Conservation (phyloP, 2,329 filamentous ascomycete species). For the Colletotrichum acutatum region DNA sequence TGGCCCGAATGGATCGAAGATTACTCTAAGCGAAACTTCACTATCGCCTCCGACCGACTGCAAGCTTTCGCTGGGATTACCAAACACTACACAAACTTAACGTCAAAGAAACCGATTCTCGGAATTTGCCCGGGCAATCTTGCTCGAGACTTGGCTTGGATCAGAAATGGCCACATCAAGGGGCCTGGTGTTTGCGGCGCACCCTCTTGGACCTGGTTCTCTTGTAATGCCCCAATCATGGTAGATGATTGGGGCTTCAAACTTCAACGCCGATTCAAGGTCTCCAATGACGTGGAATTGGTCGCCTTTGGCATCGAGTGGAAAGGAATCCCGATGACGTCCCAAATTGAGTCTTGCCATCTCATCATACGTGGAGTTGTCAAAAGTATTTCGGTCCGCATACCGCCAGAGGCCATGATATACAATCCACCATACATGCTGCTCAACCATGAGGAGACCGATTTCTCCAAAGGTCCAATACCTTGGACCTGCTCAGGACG, state of each 20-base stretch:
- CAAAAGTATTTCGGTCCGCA: background rate
- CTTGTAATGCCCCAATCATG: constrained; percentile 2
- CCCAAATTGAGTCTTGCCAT: background rate
- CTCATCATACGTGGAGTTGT: background rate
- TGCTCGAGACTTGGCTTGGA: constrained; percentile 2
- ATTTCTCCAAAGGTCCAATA: background rate
- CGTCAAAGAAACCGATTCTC: background rate
- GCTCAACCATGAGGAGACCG: background rate
- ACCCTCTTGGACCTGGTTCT: constrained; percentile 19
- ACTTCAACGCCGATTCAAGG: too few relatives aligned
- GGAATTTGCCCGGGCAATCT: background rate
- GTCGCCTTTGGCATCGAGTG: background rate
- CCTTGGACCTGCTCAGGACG: background rate
- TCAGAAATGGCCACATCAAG: background rate
- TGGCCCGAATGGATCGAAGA: constrained; percentile 5
- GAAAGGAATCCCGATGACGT: constrained; percentile 9
- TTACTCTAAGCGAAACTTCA: background rate
- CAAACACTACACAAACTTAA: background rate
- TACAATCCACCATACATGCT: background rate
- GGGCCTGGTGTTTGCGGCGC: background rate
- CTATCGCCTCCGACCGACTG: background rate
- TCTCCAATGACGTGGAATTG: background rate
- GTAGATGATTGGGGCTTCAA: background rate
- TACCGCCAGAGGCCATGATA: background rate
- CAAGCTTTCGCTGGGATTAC: constrained; percentile 9